Evolutionary conservation across 73 alveolate genomes (phyloP).

Genomic region (Breviolum minutum): DNA sequence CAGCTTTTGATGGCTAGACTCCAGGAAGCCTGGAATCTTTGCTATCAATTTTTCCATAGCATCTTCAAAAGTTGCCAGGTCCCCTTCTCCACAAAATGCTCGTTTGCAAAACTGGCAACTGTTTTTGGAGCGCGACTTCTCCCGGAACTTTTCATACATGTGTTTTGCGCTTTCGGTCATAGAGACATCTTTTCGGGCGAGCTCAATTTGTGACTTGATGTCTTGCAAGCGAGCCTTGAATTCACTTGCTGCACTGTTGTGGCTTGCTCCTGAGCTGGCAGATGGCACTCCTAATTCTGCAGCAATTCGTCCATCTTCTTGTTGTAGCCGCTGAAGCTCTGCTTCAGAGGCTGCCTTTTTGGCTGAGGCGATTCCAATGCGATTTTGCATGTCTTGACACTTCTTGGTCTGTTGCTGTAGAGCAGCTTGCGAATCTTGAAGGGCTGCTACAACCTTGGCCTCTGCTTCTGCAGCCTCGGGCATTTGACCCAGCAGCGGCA

Average conservation of each 20-base stretch:
- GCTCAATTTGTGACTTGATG: conserved; percentile 62
- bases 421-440: conserved; percentile 58
- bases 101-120: conserved; percentile 89
- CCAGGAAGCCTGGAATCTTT: conserved; percentile 83
- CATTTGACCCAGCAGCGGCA: conserved; percentile 91
- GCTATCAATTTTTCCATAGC: conserved; percentile 81
- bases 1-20: conserved; percentile 52
- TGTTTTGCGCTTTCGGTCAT: conserved; percentile 93
- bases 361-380: conserved; percentile 39
- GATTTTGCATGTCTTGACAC: conserved; percentile 79
- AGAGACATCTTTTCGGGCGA: conserved; percentile 92
- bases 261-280: conserved; percentile 54
- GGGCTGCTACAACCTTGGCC: conserved; percentile 52
- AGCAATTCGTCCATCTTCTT: conserved; percentile 64
- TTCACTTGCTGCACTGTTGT: conserved; percentile 59
- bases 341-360: conserved; percentile 53
- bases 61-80: conserved; percentile 89
- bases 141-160: conserved; percentile 92
- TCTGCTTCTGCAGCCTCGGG: conserved; percentile 94
- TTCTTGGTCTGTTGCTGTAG: conserved; percentile 80
- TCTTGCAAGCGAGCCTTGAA: conserved; percentile 81
- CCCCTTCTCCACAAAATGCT: conserved; percentile 73
- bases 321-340: conserved; percentile 66
- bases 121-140: conserved; percentile 91
- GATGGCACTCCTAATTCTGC: conserved; percentile 90